Conservation (phyloP, 805 yeast genomes). For the Priceomyces castillae region DNA sequence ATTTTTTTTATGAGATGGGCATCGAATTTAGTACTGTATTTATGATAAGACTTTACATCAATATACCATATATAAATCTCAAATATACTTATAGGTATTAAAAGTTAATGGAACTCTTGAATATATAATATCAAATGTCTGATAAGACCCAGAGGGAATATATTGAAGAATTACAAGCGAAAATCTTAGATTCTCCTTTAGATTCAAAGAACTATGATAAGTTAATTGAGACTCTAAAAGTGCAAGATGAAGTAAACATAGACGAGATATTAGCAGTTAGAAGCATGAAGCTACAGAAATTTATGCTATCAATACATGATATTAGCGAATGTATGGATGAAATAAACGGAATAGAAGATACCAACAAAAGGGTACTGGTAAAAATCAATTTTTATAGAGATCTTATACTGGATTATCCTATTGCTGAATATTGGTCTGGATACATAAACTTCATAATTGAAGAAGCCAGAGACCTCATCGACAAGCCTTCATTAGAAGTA, state of each 20-base stretch:
- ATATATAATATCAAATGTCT: not conserved
- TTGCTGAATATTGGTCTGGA: constrained; percentile 18
- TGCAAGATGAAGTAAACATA: constrained; percentile 3
- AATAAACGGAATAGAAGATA: constrained; percentile 12
- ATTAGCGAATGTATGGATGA: constrained; percentile 18
- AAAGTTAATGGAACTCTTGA: too few species aligned
- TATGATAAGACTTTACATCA: not conserved
- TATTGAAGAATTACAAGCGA: constrained; percentile 6
- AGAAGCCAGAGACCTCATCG: constrained; percentile 2
- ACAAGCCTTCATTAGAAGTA: constrained; percentile 7
- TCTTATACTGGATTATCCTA: constrained; percentile 19
- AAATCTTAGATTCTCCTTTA: constrained; percentile 13
- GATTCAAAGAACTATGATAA: constrained; percentile 13
- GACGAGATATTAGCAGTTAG: constrained; percentile 10
- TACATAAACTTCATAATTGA: constrained; percentile 15
- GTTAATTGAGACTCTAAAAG: constrained; percentile 13
- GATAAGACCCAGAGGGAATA: not conserved
- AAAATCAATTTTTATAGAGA: constrained; percentile 14
- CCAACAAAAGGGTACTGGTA: constrained; percentile 2
- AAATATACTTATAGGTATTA: too few species aligned
- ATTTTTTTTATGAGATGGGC: constrained; percentile 2
- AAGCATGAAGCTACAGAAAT: constrained; percentile 9
- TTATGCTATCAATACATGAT: constrained; percentile 10
- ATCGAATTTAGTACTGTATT: constrained; percentile 1
- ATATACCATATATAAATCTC: too few species aligned